These are phyloP conservation scores for Calonectria montana DNA, from an alignment of 2,329 filamentous ascomycete species.

Conservation along the genomic window DNA sequence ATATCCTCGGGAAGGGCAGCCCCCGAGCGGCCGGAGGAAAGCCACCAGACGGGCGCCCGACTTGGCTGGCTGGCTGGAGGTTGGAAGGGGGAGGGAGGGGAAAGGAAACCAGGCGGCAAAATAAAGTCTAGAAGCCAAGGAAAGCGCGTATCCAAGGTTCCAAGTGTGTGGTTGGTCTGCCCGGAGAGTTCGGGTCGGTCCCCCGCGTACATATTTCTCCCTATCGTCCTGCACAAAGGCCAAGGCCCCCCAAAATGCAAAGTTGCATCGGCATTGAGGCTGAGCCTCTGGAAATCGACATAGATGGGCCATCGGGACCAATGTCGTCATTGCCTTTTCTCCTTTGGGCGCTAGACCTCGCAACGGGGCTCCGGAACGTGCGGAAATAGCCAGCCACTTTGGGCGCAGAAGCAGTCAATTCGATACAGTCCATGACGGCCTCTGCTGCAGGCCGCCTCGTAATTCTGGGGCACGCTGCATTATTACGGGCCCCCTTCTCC, in stretches of 20 bases:
- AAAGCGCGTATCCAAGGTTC: constrained; percentile 12
- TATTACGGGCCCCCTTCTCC: not conserved
- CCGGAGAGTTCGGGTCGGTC: not conserved
- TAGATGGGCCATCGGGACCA: not conserved
- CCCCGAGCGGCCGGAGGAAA: constrained; percentile 1
- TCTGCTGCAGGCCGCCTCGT: not conserved
- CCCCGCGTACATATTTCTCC: not conserved
- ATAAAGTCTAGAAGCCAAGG: not conserved
- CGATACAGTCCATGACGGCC: not conserved
- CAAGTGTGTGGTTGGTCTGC: not conserved
- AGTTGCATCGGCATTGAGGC: constrained; percentile 18
- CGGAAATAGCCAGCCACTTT: constrained; percentile 22
- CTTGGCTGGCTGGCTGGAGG: not conserved
- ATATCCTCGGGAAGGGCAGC: not conserved
- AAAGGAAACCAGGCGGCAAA: not conserved
- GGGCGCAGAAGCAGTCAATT: not conserved
- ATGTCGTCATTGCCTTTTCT: constrained; percentile 3
- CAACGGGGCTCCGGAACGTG: constrained; percentile 19
- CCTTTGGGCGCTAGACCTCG: not conserved
- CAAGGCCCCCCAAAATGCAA: not conserved
- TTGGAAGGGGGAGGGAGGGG: not conserved
- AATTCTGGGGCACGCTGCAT: not conserved
- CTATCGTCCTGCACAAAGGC: not conserved
- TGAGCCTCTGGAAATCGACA: constrained; percentile 19
- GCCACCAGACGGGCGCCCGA: constrained; percentile 1